Percentiles rank a stretch among this genome's conserved stretches.
These are phyloP conservation scores for Samsoniella hepiali DNA, from an alignment of 2,329 filamentous ascomycete species.

Conservation along the genomic window DNA sequence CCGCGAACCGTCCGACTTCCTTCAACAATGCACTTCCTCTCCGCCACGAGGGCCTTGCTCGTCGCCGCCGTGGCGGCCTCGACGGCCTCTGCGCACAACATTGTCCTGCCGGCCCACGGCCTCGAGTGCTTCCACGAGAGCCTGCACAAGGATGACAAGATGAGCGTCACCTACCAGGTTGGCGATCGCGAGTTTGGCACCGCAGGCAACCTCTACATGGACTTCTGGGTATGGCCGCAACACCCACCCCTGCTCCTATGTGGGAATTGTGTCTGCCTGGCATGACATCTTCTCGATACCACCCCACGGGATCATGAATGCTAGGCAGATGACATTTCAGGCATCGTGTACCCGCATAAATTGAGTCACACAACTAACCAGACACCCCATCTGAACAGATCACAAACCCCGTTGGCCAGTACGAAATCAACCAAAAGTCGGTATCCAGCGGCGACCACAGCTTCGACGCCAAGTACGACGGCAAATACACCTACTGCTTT, in stretches of 20 bases:
- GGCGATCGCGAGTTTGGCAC: slow-evolving; percentile 94
- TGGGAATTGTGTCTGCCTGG: neutral
- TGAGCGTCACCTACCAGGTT: slow-evolving; percentile 98
- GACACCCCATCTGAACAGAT: slow-evolving; percentile 49
- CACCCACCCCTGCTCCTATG: neutral
- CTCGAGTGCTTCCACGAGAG: slow-evolving; percentile 97
- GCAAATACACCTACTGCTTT: slow-evolving; percentile 95
- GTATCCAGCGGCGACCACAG: slow-evolving; percentile 90
- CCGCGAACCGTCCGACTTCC: neutral
- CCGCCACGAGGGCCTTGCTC: slow-evolving; percentile 43
- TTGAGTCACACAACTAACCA: slow-evolving; percentile 21
- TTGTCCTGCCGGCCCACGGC: slow-evolving; percentile 87
- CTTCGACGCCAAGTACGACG: slow-evolving; percentile 80
- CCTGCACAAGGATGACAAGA: slow-evolving; percentile 90
- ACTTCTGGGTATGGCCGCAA: slow-evolving; percentile 81
- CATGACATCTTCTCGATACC: neutral
- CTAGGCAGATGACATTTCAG: neutral
- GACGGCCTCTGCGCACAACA: slow-evolving; percentile 81
- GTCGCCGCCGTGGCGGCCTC: slow-evolving; percentile 44
- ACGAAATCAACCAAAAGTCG: slow-evolving; percentile 75
- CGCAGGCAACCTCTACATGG: slow-evolving; percentile 90
- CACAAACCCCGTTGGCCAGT: slow-evolving; percentile 70
- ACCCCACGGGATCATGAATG: neutral
- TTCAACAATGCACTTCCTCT: slow-evolving; percentile 41
- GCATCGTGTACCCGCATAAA: neutral